Evolutionary conservation across 2,329 filamentous ascomycete genomes (phyloP), one percentile per base, ranked within the genome.

Genomic region (Cladosporium sp.): DNA sequence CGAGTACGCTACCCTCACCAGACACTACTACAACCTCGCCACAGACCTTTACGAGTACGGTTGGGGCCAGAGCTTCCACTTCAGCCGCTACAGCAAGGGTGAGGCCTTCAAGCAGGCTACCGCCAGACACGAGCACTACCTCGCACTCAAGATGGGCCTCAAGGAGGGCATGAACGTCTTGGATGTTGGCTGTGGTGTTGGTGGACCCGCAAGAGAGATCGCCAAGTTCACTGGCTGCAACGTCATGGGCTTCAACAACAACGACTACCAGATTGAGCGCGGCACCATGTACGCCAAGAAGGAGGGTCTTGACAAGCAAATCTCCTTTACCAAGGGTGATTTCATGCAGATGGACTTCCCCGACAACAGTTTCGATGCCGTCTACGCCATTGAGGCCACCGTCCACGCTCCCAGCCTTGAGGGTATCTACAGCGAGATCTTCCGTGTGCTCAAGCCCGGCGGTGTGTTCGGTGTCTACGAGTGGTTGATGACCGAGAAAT

Each of bases 281-380:
- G 94, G 93, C n/a, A 93, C 88, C 16, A 84, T 85, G 63, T 97
- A 97, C 76, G 92, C 93, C 2, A 80, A 85, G 68, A 92, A 92
- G 80, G 92, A 96, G 80, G 89, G 89, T 60, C 83, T 98, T 61
- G 85, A 89, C 1, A 79, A 91, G 75, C 92, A 97, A 82, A 82
- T 97, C 71, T 85, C 85, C 69, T 98, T 92, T 74, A 90, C 92
- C 76, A 97, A 98, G 86, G 94, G 93, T 62, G 94, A 98, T 76
- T 99, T 99, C 79, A 98, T 98, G 94, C 92, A 97, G 88, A 96
- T 98, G 92, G 89, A 89, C 25, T 98, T 98, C 83, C 89, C 91
- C 56, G 91, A 95, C 76, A 92, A 96, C 84, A 87, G 84, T 23
- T 98, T 98, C 79, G 95, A 98, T 73, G 93, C 92, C 65, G 92